A percentile compares a stretch with the other conserved stretches of the same genome.
Conservation (phyloP, 192 early-diverging fungal species). For the Backusella macrospora region DNA sequence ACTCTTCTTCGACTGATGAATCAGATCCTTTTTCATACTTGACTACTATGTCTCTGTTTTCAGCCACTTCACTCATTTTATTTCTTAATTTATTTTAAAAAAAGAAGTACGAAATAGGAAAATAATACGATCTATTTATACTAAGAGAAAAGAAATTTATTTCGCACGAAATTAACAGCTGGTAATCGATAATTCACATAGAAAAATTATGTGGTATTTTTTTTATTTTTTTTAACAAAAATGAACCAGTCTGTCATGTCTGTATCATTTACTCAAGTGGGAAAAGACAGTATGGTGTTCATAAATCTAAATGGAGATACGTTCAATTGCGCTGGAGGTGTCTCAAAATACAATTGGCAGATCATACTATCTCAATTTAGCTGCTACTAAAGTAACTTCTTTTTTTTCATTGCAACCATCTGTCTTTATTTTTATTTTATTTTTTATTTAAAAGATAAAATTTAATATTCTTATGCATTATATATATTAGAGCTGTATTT, state of each 20-base stretch:
- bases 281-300: neutral
- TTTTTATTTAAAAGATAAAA: no score
- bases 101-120: neutral
- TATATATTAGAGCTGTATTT: neutral
- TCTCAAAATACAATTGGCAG: neutral
- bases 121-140: neutral
- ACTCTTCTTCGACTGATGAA: neutral
- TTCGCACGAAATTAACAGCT: conserved; percentile 5
- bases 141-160: neutral
- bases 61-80: neutral
- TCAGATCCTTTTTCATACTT: neutral
- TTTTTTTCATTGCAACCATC: neutral
- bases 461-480: no score
- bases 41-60: neutral
- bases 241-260: conserved; percentile 4
- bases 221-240: neutral
- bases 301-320: neutral
- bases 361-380: no score
- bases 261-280: neutral
- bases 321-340: neutral
- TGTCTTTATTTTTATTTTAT: no score
- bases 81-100: neutral
- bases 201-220: neutral
- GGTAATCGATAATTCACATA: conserved; percentile 3
- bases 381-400: no score